Base-by-base conservation (phyloP, 768 basidiomycete genomes). In the Kwoniella pini region DNA sequence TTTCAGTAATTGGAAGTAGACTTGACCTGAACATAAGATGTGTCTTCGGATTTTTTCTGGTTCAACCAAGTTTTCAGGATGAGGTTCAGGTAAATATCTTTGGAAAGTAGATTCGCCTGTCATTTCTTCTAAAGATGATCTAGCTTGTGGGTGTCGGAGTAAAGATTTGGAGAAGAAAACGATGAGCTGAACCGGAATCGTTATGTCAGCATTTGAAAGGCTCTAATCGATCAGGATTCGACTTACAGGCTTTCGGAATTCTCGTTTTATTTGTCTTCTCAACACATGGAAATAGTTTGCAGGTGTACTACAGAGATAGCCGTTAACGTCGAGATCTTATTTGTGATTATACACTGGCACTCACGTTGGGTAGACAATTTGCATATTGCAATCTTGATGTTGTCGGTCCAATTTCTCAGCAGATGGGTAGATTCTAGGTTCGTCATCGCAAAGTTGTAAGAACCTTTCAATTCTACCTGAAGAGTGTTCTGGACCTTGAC, bases 361-460 rank as follows among this genome's bases (percentile, higher is more conserved):
- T 79, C 75, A 90, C 88, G 93, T 93, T 4, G 93, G 90, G 80
- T 98, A 98, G 27, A 95, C 91, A 67, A 99, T 88, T 81, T 98
- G 96, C 91, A 98, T 91, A 77, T 98, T 99, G 80, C 94, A 96
- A 78, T 99, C 96, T 81, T 99, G 96, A 75, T 97, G 93, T 72
- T 96, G 93, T 46, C 96, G 82, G 74, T 93, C 91, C 62, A 94
- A 80, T 82, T 95, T 96, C 79, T 94, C 86, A 1, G 84, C 84
- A 0, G 86, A 86, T 1, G 95, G 95, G 86, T 86, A 97, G 61
- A 88, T 78, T 76, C 92, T 83, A 5, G 95, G 95, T 77, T 99
- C 93, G 71, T 99, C 95, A 78, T 96, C 95, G 75, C 93, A 96
- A 43, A 99, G 85, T 81, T 98, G 96, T 67, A 99, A 81, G 86